These are phyloP conservation scores for Taiwanofungus camphoratus DNA, from an alignment of 1,284 basidiomycete species.

Conservation along the genomic window DNA sequence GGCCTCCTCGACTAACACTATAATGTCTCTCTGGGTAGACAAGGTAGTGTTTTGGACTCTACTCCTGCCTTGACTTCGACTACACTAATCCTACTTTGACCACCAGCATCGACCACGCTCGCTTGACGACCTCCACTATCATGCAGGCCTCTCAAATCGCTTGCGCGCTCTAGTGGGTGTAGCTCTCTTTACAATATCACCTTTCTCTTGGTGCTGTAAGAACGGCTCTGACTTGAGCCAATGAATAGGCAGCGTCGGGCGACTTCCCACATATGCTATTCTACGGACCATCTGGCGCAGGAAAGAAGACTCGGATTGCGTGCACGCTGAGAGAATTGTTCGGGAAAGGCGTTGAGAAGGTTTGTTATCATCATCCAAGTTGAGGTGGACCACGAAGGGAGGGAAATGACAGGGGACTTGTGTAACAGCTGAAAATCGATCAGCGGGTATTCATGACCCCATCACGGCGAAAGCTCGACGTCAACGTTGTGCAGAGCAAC, in stretches of 20 bases:
- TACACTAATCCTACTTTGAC: neutral
- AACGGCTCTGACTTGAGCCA: neutral
- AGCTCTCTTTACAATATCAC: neutral
- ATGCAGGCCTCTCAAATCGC: conserved; percentile 74
- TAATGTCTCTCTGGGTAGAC: conserved; percentile 90
- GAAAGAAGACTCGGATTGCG: conserved; percentile 96
- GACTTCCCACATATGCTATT: conserved; percentile 99
- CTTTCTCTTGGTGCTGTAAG: neutral
- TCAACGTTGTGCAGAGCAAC: conserved; percentile 96
- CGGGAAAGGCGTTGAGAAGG: conserved; percentile 91
- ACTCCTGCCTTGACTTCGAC: neutral
- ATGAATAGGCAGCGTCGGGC: conserved; percentile 66
- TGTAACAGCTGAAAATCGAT: conserved; percentile 96
- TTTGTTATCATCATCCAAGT: conserved; percentile 35
- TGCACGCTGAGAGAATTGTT: conserved; percentile 88
- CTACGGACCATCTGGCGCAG: conserved; percentile 95
- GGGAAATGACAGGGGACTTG: no score
- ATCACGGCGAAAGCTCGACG: conserved; percentile 91
- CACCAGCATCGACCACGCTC: conserved; percentile 80
- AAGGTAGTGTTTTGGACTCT: conserved; percentile 41
- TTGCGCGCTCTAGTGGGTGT: conserved; percentile 71
- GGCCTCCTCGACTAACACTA: neutral
- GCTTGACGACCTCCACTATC: conserved; percentile 88
- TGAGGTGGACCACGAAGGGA: no score
- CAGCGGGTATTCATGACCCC: conserved; percentile 96